Evolutionary conservation across 306 rosid species (phyloP).

Genomic region (Fragaria vesca): DNA sequence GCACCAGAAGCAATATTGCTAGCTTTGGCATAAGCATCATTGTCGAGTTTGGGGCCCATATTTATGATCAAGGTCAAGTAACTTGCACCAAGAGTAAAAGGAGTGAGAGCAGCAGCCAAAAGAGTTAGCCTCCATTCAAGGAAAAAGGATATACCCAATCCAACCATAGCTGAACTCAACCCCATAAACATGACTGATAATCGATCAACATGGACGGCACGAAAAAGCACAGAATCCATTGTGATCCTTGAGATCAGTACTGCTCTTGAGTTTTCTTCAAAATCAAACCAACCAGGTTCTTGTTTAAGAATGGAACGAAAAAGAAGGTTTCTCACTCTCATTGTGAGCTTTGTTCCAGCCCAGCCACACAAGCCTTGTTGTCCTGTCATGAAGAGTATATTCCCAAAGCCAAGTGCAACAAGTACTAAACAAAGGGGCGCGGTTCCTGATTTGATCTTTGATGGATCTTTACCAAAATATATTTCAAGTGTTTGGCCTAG

Average conservation of each 20-base stretch:
- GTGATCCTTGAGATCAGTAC: slow-evolving; percentile 77
- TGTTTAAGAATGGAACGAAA: slow-evolving; percentile 76
- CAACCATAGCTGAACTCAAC: slow-evolving; percentile 72
- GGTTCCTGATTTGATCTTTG: slow-evolving; percentile 43
- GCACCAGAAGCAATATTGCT: slow-evolving; percentile 93
- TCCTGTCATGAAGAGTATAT: slow-evolving; percentile 76
- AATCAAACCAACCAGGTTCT: slow-evolving; percentile 97
- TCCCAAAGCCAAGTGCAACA: slow-evolving; percentile 80
- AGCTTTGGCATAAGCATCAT: slow-evolving; percentile 68
- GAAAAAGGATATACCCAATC: slow-evolving; percentile 54
- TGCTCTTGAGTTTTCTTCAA: slow-evolving; percentile 73
- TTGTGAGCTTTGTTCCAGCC: slow-evolving; percentile 90
- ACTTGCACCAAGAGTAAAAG: slow-evolving; percentile 91
- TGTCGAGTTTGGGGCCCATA: slow-evolving; percentile 66
- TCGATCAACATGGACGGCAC: slow-evolving; percentile 71
- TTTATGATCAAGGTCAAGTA: slow-evolving; percentile 73
- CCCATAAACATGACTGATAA: slow-evolving; percentile 90
- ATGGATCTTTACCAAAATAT: slow-evolving; percentile 40
- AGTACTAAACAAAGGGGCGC: slow-evolving; percentile 59
- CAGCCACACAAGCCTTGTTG: slow-evolving; percentile 92
- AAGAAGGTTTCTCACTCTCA: slow-evolving; percentile 70
- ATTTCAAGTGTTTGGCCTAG: slow-evolving; percentile 64
- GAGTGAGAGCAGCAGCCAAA: slow-evolving; percentile 75
- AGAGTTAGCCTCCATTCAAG: slow-evolving; percentile 58
- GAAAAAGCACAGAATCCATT: slow-evolving; percentile 57